Conservation (phyloP, 1,284 basidiomycete genomes). For the Ceratobasidium sp. region DNA sequence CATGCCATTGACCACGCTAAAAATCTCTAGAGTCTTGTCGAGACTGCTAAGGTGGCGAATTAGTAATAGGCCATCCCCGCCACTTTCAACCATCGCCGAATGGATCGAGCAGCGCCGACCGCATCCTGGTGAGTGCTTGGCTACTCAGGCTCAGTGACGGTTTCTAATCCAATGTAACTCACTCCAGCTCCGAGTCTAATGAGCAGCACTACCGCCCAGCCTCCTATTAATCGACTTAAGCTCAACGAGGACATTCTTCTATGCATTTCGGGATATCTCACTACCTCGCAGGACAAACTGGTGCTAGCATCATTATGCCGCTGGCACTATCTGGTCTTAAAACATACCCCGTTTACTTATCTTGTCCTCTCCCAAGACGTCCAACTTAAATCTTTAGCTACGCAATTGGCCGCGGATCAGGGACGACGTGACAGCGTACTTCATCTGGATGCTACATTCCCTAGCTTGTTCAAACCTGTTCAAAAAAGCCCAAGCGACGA, state of each 20-base stretch:
- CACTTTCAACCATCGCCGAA: neutral
- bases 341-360: neutral
- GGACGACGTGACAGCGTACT: neutral
- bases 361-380: neutral
- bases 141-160: neutral
- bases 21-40: neutral
- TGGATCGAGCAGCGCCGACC: neutral
- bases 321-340: constrained; percentile 9
- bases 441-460: constrained; percentile 2
- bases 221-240: neutral
- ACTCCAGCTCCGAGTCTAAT: neutral
- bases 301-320: constrained; percentile 9
- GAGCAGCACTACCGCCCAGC: no score
- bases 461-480: neutral
- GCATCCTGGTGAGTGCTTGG: neutral
- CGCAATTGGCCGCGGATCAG: neutral
- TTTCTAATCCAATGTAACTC: neutral
- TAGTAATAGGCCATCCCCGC: neutral
- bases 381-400: neutral
- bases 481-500: neutral
- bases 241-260: constrained; percentile 17
- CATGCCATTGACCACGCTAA: neutral
- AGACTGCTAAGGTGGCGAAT: neutral
- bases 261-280: neutral
- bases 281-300: neutral